A percentile compares a stretch with the other conserved stretches of the same genome.
Evolutionary conservation across 495 filamentous ascomycete genomes (phyloP).

Genomic region (Penicillium manginii): DNA sequence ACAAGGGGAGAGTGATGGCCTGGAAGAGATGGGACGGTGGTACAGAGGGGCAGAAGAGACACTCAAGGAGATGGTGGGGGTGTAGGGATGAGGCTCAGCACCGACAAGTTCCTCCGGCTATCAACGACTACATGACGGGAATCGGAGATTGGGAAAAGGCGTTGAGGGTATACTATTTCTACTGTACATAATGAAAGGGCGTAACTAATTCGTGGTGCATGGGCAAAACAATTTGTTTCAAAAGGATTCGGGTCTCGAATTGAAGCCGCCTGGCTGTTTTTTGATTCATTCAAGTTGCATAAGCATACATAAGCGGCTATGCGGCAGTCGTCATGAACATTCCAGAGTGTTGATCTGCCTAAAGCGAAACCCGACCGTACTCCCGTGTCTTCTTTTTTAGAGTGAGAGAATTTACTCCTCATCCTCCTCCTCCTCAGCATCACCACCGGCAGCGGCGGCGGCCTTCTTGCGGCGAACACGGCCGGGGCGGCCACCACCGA

Average conservation of each 20-base stretch:
- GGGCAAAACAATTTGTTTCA: not conserved
- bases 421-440: constrained; percentile 86
- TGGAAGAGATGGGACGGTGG: constrained; percentile 85
- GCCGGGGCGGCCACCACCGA: constrained; percentile 94
- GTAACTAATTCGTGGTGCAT: constrained; percentile 5
- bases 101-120: not conserved
- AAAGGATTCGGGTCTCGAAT: constrained; percentile 36
- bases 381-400: constrained; percentile 36
- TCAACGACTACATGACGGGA: constrained; percentile 22
- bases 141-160: constrained; percentile 25
- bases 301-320: constrained; percentile 51
- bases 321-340: constrained; percentile 48
- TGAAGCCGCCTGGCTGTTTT: constrained; percentile 41
- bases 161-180: constrained; percentile 29
- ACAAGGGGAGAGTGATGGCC: constrained; percentile 72
- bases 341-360: constrained; percentile 39
- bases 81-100: constrained; percentile 29
- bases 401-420: constrained; percentile 62
- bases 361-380: constrained; percentile 51
- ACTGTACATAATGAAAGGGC: constrained; percentile 3
- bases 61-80: constrained; percentile 67
- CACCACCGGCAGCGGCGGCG: constrained; percentile 89
- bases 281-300: constrained; percentile 49
- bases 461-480: constrained; percentile 99
- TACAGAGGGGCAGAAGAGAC: constrained; percentile 70